Evolutionary conservation across 2,329 filamentous ascomycete species (phyloP), one percentile per base, ranked within the genome.

Genomic region (Rugonectria rugulosa): DNA sequence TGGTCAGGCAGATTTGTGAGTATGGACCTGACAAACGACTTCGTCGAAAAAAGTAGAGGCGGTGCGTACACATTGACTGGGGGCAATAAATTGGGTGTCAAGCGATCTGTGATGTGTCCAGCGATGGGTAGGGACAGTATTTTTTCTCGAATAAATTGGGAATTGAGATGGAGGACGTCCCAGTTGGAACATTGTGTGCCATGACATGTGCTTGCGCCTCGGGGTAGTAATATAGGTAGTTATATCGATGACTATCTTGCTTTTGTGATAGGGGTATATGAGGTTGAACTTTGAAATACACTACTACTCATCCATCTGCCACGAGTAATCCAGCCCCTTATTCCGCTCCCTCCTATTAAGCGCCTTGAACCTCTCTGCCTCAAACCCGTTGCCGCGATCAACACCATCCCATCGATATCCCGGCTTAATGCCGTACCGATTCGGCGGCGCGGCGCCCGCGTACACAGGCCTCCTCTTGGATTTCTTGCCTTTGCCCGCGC

Each of bases 331-430:
- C 68, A 98, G 74, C 26, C 88, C 88, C 73, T 90, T 89, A 65
- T 89, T 86, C 71, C 92, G 87, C 67, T 88, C 86, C 64, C 85
- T 85, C 64, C 86, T 80, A 72, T 97, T 97, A 63, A 93, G 79
- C 2, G 92, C 91, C 72, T 90, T 92, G 77, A 98, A 98, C 77
- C 93, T 90, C 70, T 97, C 89, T 59, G 86, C 89, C 77, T 99
- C 95, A 71, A 97, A 98, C 1, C 94, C 94, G 75, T 92, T 99
- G 17, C 91, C 83, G 62, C 95, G 82, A 79, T 99, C 95, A 15
- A 99, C 95, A 6, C 96, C 95, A 79, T 99, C 95, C 95, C 95
- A 99, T 62, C 91, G 81, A 77, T 96, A 92, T 0, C 95, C 96
- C 0, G 95, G 95, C 57, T 88, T 82, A 59, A 99, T 98, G 1